Conservation (phyloP, 1,284 basidiomycete genomes). For the Moniliophthora roreri region DNA sequence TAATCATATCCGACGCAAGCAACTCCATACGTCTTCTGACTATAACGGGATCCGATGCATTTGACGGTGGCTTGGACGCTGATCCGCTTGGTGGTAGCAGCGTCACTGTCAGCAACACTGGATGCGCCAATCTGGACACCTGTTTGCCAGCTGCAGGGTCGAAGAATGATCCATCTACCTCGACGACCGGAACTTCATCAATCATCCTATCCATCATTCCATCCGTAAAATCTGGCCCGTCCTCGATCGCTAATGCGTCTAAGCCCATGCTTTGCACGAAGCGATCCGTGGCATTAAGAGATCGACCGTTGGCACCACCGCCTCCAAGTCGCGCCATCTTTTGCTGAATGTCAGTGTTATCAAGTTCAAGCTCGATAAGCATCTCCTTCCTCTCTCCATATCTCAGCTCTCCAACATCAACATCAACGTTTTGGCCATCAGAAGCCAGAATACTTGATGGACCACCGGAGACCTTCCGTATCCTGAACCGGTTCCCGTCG, state of each 20-base stretch:
- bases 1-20: conserved; percentile 92
- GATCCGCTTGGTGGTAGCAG: conserved; percentile 61
- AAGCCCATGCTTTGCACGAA: conserved; percentile 82
- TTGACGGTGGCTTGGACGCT: conserved; percentile 42
- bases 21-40: conserved; percentile 93
- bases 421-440: conserved; percentile 90
- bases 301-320: conserved; percentile 23
- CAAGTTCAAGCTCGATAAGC: conserved; percentile 90
- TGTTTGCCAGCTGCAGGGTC: conserved; percentile 83
- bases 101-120: conserved; percentile 86
- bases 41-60: conserved; percentile 79
- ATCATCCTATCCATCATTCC: conserved; percentile 91
- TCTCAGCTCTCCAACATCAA: conserved; percentile 90
- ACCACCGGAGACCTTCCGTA: conserved; percentile 88
- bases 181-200: conserved; percentile 90
- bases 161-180: conserved; percentile 90
- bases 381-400: conserved; percentile 94
- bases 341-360: conserved; percentile 64
- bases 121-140: conserved; percentile 82
- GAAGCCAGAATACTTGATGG: conserved; percentile 80
- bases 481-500: conserved; percentile 80
- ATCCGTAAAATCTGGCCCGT: conserved; percentile 68
- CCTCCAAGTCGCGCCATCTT: conserved; percentile 22
- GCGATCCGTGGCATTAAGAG: conserved; percentile 73
- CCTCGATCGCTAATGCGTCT: conserved; percentile 70